Conservation (phyloP, 345 rosid species). For the Euphorbia peplus region DNA sequence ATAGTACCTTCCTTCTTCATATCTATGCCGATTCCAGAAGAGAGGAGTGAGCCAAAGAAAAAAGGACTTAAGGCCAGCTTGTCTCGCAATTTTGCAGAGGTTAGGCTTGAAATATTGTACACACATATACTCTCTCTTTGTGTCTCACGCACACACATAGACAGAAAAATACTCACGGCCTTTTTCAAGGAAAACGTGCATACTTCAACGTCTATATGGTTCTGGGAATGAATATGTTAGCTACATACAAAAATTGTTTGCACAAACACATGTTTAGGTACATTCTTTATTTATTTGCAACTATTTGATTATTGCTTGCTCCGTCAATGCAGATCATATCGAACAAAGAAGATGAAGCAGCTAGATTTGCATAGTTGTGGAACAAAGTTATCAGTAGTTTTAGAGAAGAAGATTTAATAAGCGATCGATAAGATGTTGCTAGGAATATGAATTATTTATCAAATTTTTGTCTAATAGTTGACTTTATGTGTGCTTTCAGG, state of each 20-base stretch:
- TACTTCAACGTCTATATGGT: not conserved
- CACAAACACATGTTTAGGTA: not conserved
- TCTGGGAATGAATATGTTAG: not conserved
- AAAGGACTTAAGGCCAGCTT: constrained; percentile 69
- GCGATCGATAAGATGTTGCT: constrained; percentile 46
- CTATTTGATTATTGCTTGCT: constrained; percentile 4
- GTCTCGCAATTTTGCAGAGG: too few species aligned
- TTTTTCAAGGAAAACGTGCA: not conserved
- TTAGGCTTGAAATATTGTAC: constrained; percentile 19
- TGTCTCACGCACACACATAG: constrained; percentile 23
- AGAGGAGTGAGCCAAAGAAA: constrained; percentile 55
- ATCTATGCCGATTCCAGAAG: constrained; percentile 66
- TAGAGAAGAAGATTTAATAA: too few species aligned
- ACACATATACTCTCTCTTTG: too few species aligned
- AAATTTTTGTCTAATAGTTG: not conserved
- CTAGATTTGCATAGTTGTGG: constrained; percentile 98
- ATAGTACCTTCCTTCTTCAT: not conserved
- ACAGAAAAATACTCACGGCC: too few species aligned
- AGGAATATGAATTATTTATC: not conserved
- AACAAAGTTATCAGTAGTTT: constrained; percentile 91
- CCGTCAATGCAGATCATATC: constrained; percentile 42
- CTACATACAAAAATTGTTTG: too few species aligned
- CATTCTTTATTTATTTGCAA: not conserved
- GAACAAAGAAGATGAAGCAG: constrained; percentile 75
- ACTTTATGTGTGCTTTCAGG: not conserved